Evolutionary conservation across 192 early-diverging fungal species (phyloP).

Genomic region (Glomus cerebriforme): DNA sequence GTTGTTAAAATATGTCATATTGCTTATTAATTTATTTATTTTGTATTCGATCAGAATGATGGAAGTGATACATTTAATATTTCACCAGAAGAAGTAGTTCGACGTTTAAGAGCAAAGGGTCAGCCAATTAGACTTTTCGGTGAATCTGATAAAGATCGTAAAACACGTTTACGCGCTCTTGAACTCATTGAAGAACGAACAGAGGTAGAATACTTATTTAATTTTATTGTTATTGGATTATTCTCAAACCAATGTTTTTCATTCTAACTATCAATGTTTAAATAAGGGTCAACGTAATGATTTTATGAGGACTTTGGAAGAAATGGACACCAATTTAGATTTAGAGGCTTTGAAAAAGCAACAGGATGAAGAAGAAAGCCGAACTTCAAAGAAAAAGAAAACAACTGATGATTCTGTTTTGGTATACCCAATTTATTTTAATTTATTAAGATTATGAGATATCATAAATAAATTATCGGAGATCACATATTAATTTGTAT

Average conservation of each 20-base stretch:
- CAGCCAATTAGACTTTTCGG: conserved; percentile 94
- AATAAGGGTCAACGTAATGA: conserved; percentile 84
- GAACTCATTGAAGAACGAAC: conserved; percentile 82
- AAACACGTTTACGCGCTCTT: conserved; percentile 74
- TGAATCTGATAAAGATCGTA: conserved; percentile 80
- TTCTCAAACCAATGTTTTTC: neutral
- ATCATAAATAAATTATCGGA: no score
- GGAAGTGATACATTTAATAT: conserved; percentile 56
- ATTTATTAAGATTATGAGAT: no score
- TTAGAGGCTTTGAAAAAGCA: conserved; percentile 70
- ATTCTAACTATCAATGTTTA: neutral
- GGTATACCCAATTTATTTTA: conserved; percentile 32
- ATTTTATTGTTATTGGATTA: neutral
- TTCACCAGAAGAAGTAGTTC: conserved; percentile 72
- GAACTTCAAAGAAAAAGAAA: conserved; percentile 49
- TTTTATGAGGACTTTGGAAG: conserved; percentile 80
- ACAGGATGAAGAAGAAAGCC: conserved; percentile 52
- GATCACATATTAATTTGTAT: neutral
- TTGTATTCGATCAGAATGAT: conserved; percentile 18
- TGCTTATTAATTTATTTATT: neutral
- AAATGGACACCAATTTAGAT: conserved; percentile 78
- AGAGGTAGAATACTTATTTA: conserved; percentile 35
- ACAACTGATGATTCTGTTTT: conserved; percentile 47
- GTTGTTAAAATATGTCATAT: neutral
- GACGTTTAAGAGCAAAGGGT: conserved; percentile 80